phyloP scores from a whole-genome alignment of 176 grass and related monocot species.

The Triticum monococcum region DNA sequence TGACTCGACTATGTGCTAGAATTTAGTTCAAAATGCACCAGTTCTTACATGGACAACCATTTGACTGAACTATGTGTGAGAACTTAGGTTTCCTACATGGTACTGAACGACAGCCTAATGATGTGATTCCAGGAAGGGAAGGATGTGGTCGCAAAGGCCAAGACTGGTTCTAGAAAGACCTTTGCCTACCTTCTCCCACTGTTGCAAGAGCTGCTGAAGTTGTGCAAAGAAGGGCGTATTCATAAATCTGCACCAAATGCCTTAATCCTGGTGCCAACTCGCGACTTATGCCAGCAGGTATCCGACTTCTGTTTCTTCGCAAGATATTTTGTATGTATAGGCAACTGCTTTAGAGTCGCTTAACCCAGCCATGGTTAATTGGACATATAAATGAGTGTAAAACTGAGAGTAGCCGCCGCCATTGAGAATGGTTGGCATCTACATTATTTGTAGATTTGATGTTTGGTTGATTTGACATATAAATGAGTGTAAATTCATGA shows the following conservation, averaged over 20 bases:
- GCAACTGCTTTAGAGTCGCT: constrained; percentile 12
- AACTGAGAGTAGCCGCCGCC: too few species aligned
- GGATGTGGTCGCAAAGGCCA: constrained; percentile 81
- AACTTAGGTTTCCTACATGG: not conserved
- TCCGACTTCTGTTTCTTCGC: not conserved
- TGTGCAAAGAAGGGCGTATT: constrained; percentile 56
- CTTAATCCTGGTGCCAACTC: constrained; percentile 82
- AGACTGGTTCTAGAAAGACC: constrained; percentile 93
- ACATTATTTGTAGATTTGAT: too few species aligned
- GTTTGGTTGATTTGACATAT: too few species aligned
- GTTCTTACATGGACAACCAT: not conserved
- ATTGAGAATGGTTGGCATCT: too few species aligned
- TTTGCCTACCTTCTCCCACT: constrained; percentile 81
- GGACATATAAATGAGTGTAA: too few species aligned
- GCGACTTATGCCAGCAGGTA: constrained; percentile 89
- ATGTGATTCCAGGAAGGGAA: constrained; percentile 69
- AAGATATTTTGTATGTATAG: not conserved
- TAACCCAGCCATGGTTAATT: too few species aligned
- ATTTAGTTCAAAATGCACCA: not conserved
- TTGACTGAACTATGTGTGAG: too few species aligned
- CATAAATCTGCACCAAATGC: constrained; percentile 67
- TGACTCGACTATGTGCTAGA: too few species aligned
- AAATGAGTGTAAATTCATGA: too few species aligned
- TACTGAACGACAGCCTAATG: not conserved
- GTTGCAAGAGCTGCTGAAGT: constrained; percentile 70